Evolutionary conservation across 305 asterid genomes (phyloP).

Genomic region (Fraxinus floribunda): DNA sequence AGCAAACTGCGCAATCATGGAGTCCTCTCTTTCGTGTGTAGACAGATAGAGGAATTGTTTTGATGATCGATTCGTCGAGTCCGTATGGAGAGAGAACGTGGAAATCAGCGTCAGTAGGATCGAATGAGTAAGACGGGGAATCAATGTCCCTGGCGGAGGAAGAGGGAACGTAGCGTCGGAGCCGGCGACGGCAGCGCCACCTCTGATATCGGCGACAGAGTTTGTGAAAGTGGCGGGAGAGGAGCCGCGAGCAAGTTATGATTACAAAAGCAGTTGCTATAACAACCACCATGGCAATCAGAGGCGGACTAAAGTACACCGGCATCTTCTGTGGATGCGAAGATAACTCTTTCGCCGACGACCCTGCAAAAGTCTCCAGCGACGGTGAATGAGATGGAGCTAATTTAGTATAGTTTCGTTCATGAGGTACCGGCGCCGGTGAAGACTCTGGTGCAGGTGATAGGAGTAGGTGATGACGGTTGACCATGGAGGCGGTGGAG

Average conservation of each 20-base stretch:
- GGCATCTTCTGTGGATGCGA: slow-evolving; percentile 56
- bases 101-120: slow-evolving; percentile 60
- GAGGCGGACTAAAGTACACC: slow-evolving; percentile 83
- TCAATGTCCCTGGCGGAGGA: slow-evolving; percentile 71
- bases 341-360: slow-evolving; percentile 22
- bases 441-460: slow-evolving; percentile 37
- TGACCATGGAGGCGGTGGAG: slow-evolving; percentile 35
- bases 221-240: slow-evolving; percentile 62
- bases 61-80: slow-evolving; percentile 78
- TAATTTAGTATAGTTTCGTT: too few relatives aligned
- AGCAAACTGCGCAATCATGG: slow-evolving; percentile 85
- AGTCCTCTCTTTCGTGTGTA: slow-evolving; percentile 52
- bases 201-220: slow-evolving; percentile 62
- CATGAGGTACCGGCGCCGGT: neutral
- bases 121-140: slow-evolving; percentile 69
- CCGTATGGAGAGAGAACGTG: slow-evolving; percentile 82
- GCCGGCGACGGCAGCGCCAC: slow-evolving; percentile 53
- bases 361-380: slow-evolving; percentile 2
- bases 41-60: slow-evolving; percentile 70
- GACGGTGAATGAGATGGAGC: slow-evolving; percentile 17
- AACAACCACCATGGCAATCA: slow-evolving; percentile 84
- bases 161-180: slow-evolving; percentile 46
- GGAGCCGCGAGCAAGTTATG: slow-evolving; percentile 79
- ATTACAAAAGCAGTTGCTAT: slow-evolving; percentile 75
- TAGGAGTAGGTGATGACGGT: slow-evolving; percentile 19